Percentiles rank a stretch among this genome's conserved stretches.
These are phyloP conservation scores for Metschnikowia dekortorum DNA, from an alignment of 805 yeast species.

Conservation along the genomic window DNA sequence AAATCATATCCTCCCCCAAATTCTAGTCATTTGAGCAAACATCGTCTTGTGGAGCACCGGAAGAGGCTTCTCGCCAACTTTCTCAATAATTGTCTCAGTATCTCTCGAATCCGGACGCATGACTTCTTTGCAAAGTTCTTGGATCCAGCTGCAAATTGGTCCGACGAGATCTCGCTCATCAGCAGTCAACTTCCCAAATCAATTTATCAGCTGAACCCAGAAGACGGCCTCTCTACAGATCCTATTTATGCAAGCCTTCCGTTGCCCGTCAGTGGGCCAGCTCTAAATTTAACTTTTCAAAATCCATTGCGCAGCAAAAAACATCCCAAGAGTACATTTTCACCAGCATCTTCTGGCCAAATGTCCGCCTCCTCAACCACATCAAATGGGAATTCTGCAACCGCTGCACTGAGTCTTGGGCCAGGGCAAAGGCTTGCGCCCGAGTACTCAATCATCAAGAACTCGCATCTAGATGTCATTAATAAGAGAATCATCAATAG, in stretches of 20 bases:
- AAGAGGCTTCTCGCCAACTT: constrained; percentile 55
- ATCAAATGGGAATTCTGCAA: constrained; percentile 15
- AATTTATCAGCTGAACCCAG: constrained; percentile 41
- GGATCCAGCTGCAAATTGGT: constrained; percentile 83
- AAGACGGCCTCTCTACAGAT: constrained; percentile 38
- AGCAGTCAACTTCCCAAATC: constrained; percentile 38
- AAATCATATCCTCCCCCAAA: constrained; percentile 31
- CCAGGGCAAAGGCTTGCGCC: background rate
- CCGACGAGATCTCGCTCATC: constrained; percentile 50
- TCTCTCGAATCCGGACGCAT: constrained; percentile 52
- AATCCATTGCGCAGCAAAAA: constrained; percentile 17
- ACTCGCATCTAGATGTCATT: constrained; percentile 51
- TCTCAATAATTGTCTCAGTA: constrained; percentile 66
- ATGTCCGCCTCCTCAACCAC: background rate
- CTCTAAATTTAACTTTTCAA: constrained; percentile 28
- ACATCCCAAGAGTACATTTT: background rate
- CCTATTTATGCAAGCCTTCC: constrained; percentile 33
- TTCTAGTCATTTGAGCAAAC: constrained; percentile 37
- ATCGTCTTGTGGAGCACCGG: constrained; percentile 36
- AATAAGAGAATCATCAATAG: constrained; percentile 52
- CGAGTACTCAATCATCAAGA: constrained; percentile 5
- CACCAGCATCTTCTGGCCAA: background rate
- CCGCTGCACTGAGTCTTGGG: background rate
- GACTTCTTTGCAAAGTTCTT: constrained; percentile 70
- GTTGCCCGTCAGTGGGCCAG: constrained; percentile 24